These are phyloP conservation scores for Phytophthora pinifolia DNA, from an alignment of 352 stramenopile species.

Conservation along the genomic window DNA sequence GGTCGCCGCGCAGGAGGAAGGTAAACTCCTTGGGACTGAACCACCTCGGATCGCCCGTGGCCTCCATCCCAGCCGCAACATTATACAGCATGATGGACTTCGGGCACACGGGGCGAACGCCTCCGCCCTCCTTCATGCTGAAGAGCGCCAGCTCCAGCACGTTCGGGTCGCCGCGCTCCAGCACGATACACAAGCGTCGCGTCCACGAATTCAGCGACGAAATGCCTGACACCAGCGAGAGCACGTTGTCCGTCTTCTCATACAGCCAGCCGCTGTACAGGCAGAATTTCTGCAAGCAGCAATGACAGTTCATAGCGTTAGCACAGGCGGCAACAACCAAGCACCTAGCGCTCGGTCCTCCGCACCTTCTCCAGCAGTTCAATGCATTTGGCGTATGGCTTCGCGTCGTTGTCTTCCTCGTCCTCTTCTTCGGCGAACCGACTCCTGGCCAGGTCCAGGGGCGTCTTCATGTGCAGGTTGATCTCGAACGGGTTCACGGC, in stretches of 20 bases:
- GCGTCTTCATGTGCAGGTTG: slow-evolving; percentile 47
- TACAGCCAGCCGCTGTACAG: slow-evolving; percentile 68
- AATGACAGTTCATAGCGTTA: slow-evolving; percentile 7
- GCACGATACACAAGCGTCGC: slow-evolving; percentile 63
- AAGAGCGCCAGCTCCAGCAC: slow-evolving; percentile 78
- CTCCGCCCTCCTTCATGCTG: slow-evolving; percentile 41
- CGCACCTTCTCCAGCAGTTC: slow-evolving; percentile 58
- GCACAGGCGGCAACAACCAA: slow-evolving; percentile 1
- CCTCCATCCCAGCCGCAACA: slow-evolving; percentile 44
- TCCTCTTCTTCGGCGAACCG: slow-evolving; percentile 30
- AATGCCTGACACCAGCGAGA: slow-evolving; percentile 58
- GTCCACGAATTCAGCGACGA: slow-evolving; percentile 69
- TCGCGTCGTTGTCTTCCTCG: slow-evolving; percentile 25
- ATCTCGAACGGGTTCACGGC: slow-evolving; percentile 44
- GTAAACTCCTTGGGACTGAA: slow-evolving; percentile 71
- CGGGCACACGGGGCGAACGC: slow-evolving; percentile 51
- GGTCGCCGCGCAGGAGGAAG: slow-evolving; percentile 49
- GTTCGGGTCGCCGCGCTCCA: slow-evolving; percentile 57
- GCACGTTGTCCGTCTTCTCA: slow-evolving; percentile 59
- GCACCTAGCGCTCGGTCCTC: background rate
- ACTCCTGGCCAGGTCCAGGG: slow-evolving; percentile 44
- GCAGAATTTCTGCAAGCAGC: slow-evolving; percentile 42
- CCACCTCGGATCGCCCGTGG: slow-evolving; percentile 57
- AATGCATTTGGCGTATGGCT: slow-evolving; percentile 46
- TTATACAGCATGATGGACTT: slow-evolving; percentile 64